phyloP scores from a whole-genome alignment of 306 rosid species.

The Cotoneaster glaucophyllus region DNA sequence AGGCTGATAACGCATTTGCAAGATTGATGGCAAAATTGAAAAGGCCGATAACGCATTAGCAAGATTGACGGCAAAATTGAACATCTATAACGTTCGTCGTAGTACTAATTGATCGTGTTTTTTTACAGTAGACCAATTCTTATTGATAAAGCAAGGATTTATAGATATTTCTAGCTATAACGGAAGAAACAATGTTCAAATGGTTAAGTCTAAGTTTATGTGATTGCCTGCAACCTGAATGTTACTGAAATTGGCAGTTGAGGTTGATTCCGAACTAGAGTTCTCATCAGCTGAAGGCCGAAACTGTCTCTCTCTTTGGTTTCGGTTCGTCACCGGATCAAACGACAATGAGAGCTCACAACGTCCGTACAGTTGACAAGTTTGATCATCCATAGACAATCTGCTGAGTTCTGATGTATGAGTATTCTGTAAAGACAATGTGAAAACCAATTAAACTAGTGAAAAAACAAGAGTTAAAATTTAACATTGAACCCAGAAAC shows the following conservation, averaged over 20 bases:
- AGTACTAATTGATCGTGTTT: not conserved
- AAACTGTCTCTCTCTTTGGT: slow-evolving; percentile 7
- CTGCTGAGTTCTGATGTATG: not conserved
- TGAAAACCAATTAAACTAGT: not conserved
- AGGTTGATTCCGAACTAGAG: slow-evolving; percentile 15
- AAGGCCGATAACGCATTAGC: not conserved
- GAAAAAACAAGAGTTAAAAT: not conserved
- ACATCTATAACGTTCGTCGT: not conserved
- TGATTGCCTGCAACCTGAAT: slow-evolving; percentile 10
- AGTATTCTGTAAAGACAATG: slow-evolving; percentile 3
- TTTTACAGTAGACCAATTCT: not conserved
- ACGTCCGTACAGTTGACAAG: slow-evolving; percentile 8
- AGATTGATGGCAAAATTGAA: not conserved
- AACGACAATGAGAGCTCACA: slow-evolving; percentile 38
- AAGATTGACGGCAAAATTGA: not conserved
- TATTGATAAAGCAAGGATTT: not conserved
- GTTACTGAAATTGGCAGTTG: slow-evolving; percentile 2
- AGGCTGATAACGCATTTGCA: not conserved
- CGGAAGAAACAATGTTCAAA: slow-evolving; percentile 17
- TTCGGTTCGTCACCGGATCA: slow-evolving; percentile 11
- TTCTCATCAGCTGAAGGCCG: slow-evolving; percentile 14
- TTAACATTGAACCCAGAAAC: too few relatives aligned
- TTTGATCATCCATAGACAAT: slow-evolving; percentile 1
- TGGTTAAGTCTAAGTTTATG: slow-evolving; percentile 60
- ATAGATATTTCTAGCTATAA: not conserved